Base-by-base conservation (phyloP, 164 flowering plant genomes). In the Nymphaea thermarum region DNA sequence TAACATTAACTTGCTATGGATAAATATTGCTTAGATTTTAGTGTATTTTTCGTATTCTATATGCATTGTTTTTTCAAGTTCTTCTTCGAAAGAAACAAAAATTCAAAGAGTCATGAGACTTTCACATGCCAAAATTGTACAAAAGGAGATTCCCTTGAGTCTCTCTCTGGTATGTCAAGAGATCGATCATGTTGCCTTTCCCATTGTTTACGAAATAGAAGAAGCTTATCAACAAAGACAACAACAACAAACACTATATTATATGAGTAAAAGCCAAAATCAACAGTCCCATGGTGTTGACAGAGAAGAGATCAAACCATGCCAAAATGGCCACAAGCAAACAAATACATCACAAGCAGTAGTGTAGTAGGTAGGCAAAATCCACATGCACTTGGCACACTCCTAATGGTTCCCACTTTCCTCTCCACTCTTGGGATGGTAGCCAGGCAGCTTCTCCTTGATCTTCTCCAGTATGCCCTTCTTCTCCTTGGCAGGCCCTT, bases 401-500 rank as follows among this genome's bases (percentile, higher is more conserved):
- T 51, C n/a, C 42, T 57, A 70, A 47, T 66, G 41, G 45, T 42
- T 17, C 42, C 41, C n/a, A 6, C 62, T 12, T 57, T 70, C 68
- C 60, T 69, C 72, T 64, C 77, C 82, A 68, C 79, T 83, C 78
- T 82, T 72, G 66, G 71, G 76, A 43, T 78, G 74, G n/a, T 43
- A 42, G n/a, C 92, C 91, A 10, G 87, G 86, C 43, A 87, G 68
- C 74, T 87, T 87, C 75, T 82, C 92, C 76, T 87, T 85, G 79
- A 87, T 82, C 82, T 87, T 87, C 66, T 87, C 86, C 25, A 85
- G 66, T 5, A 87, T 45, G 0, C 88, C 84, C 71, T 84, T 84
- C 80, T 84, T 84, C 72, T 81, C 84, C 59, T 74, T 62, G 0
- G 57, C n/a, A 2, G 71, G 69, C 15, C 59, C 55, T 65, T 71